phyloP scores from a whole-genome alignment of 2,329 filamentous ascomycete species.

The Hymenotorrendiella dingleyae region DNA sequence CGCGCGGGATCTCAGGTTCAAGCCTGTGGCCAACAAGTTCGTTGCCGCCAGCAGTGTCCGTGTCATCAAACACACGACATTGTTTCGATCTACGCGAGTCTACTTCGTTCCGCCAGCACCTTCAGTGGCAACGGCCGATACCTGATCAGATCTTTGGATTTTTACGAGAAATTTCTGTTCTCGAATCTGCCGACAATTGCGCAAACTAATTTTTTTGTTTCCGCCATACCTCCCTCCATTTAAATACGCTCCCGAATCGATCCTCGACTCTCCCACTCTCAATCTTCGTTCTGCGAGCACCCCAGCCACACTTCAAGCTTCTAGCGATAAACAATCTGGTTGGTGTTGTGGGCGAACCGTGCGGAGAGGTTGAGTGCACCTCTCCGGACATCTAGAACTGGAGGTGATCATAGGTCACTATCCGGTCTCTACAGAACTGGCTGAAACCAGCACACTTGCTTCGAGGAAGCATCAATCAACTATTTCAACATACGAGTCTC shows the following conservation, averaged over 20 bases:
- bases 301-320: neutral
- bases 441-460: constrained; percentile 9
- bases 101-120: constrained; percentile 14
- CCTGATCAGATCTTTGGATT: constrained; percentile 12
- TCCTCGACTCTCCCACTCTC: neutral
- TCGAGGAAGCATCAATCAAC: constrained; percentile 8
- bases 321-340: constrained; percentile 13
- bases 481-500: constrained; percentile 5
- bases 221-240: neutral
- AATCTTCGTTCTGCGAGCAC: neutral
- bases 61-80: constrained; percentile 24
- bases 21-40: constrained; percentile 17
- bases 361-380: constrained; percentile 34
- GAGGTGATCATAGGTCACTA: constrained; percentile 24
- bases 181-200: constrained; percentile 3
- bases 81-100: constrained; percentile 22
- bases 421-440: constrained; percentile 14
- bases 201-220: constrained; percentile 2
- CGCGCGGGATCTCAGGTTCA: constrained; percentile 8
- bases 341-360: constrained; percentile 22
- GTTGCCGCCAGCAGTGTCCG: constrained; percentile 20
- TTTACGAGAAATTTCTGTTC: constrained; percentile 1
- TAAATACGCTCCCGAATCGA: no score
- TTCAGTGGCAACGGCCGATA: constrained; percentile 10
- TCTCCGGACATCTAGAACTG: constrained; percentile 32